Conservation (phyloP, 345 rosid species). For the Hirschfeldia incana region DNA sequence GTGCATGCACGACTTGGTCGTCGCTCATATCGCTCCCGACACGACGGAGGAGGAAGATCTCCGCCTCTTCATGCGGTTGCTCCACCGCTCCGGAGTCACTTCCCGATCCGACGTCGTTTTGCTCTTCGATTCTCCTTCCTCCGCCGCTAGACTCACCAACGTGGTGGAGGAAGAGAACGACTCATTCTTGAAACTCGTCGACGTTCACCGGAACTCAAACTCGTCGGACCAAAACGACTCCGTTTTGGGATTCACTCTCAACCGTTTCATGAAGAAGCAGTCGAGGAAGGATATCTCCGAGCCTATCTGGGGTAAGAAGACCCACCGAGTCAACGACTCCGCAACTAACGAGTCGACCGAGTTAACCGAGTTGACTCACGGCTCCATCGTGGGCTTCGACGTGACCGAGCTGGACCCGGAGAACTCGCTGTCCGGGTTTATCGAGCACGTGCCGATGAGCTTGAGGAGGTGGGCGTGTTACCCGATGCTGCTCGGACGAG, state of each 20-base stretch:
- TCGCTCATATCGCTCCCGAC: conserved; percentile 64
- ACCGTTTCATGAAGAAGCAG: conserved; percentile 45
- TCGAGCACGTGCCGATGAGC: conserved; percentile 68
- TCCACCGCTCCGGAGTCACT: conserved; percentile 67
- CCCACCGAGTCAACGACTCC: conserved; percentile 21
- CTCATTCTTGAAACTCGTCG: conserved; percentile 61
- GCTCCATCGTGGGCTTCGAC: conserved; percentile 78
- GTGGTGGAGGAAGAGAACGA: conserved; percentile 64
- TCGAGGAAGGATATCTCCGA: conserved; percentile 51
- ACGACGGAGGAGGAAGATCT: conserved; percentile 52
- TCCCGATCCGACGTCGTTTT: conserved; percentile 65
- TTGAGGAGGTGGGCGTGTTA: conserved; percentile 88
- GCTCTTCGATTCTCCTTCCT: conserved; percentile 45
- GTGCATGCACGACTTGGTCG: conserved; percentile 41
- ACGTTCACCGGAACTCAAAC: conserved; percentile 32
- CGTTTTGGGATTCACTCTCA: conserved; percentile 45
- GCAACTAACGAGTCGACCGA: conserved; percentile 14
- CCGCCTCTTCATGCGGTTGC: conserved; percentile 58
- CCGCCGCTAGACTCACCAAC: conserved; percentile 33
- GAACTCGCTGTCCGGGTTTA: conserved; percentile 76
- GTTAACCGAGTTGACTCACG: conserved; percentile 60
- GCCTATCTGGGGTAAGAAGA: conserved; percentile 85
- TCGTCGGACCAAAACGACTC: conserved; percentile 35
- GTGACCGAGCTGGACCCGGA: conserved; percentile 85
- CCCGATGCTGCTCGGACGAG: conserved; percentile 83